These are phyloP conservation scores for Phytophthora gonapodyides DNA, from an alignment of 352 stramenopile species.

Conservation along the genomic window DNA sequence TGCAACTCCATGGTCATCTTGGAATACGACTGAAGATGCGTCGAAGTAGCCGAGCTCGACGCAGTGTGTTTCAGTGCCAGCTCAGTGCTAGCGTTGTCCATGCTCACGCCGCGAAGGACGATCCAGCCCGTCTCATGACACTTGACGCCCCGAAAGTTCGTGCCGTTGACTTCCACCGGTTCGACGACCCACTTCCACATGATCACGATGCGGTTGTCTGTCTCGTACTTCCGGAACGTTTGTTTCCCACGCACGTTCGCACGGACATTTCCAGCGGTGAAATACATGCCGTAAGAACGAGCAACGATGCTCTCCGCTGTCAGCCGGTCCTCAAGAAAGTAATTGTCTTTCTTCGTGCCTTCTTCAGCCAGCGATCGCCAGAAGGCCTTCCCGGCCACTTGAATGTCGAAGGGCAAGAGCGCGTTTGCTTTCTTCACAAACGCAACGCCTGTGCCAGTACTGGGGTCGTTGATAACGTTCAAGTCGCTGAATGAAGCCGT, in stretches of 20 bases:
- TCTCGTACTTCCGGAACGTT: slow-evolving; percentile 45
- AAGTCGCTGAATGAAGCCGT: slow-evolving; percentile 22
- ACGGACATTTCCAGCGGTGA: slow-evolving; percentile 26
- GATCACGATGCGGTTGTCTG: slow-evolving; percentile 35
- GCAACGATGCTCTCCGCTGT: slow-evolving; percentile 31
- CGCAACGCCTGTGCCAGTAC: slow-evolving; percentile 26
- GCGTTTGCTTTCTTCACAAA: slow-evolving; percentile 42
- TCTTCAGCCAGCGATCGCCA: slow-evolving; percentile 45
- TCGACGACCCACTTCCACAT: slow-evolving; percentile 56
- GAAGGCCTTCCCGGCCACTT: slow-evolving; percentile 33
- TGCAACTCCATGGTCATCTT: slow-evolving; percentile 55
- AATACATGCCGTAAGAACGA: slow-evolving; percentile 30
- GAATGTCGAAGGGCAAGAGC: slow-evolving; percentile 41
- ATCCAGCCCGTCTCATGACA: slow-evolving; percentile 45
- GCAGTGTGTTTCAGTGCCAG: neutral
- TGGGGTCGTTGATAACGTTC: slow-evolving; percentile 14
- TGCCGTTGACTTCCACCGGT: slow-evolving; percentile 41
- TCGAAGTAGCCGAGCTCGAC: slow-evolving; percentile 17
- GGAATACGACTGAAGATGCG: slow-evolving; percentile 53
- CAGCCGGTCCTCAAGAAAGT: slow-evolving; percentile 34
- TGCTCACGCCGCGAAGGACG: slow-evolving; percentile 18
- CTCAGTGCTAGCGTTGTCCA: neutral
- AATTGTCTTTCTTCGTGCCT: slow-evolving; percentile 32
- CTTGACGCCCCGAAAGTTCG: slow-evolving; percentile 35
- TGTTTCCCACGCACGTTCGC: slow-evolving; percentile 50